Evolutionary conservation across 1,139 yeast genomes (phyloP), one percentile per base, ranked within the genome.

Genomic region (Debaryomyces psychrophilus): DNA sequence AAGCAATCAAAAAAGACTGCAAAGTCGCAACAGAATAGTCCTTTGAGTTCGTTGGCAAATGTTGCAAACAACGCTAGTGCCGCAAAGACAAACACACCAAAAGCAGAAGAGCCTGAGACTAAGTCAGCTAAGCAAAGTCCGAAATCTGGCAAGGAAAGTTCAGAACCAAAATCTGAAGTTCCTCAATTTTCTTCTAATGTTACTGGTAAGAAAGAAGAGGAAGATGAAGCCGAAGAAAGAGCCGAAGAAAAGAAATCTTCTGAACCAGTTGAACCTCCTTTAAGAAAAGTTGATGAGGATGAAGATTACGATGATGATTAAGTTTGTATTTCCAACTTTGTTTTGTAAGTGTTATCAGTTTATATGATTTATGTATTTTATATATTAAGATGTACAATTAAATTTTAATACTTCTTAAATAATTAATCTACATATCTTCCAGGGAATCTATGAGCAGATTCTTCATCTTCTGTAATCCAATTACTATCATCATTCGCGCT

Each of bases 261-360:
- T 44, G 59, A 61, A 47, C 68, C 71, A 4, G 71, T 73, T 11
- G 93, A 85, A 54, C 83, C 86, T 26, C 90, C 88, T 18, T 82
- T 86, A 62, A 77, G 95, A 59, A 79, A 83, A 55, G 83, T 88
- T 22, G 92, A 85, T 44, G 96, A 87, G 59, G 96, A 88, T 60
- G 92, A 86, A 59, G 81, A 88, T 61, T 88, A 88, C 61, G 96
- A 88, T 61, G 95, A 86, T 48, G 90, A 80, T 33, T 78, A 69
- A 43, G 12, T 25, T 14, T 23, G 20, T 9, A 9, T 28, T 26
- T 11, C 15, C 25, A 34, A 14, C 5, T 34, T 17, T 5, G 28
- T 20, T 27, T 12, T 22, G 8, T 28, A 20, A 27, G 14, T 35
- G 35, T 20, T 33, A 18, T 22, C 23, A n/a, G 14, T 39, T 38